A percentile compares a stretch with the other conserved stretches of the same genome.
Conservation (phyloP, 768 basidiomycete genomes). For the Rhodotorula graminis region DNA sequence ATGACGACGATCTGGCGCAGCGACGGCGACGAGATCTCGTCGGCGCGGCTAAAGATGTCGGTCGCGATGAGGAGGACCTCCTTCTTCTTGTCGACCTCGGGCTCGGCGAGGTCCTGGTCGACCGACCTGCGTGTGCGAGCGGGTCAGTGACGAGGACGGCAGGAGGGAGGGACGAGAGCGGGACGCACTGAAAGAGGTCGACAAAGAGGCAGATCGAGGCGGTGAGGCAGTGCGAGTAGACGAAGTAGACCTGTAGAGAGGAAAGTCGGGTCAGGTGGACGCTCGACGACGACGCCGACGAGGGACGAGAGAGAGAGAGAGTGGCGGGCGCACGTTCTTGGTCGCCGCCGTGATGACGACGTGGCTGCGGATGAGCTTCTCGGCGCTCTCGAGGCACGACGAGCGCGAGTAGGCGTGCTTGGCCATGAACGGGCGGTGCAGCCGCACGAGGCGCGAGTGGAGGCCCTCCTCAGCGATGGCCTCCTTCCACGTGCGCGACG, state of each 20-base stretch:
- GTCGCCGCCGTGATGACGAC: background rate
- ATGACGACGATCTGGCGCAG: constrained; percentile 22
- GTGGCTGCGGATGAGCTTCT: constrained; percentile 13
- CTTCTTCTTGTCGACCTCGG: constrained; percentile 24
- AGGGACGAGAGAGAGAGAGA: too few relatives aligned
- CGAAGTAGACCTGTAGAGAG: constrained; percentile 16
- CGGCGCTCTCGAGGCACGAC: constrained; percentile 27
- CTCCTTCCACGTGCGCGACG: background rate
- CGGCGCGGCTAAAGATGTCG: constrained; percentile 21
- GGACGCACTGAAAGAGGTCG: constrained; percentile 29
- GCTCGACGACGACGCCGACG: too few relatives aligned
- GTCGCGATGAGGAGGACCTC: constrained; percentile 14
- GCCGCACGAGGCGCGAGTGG: constrained; percentile 13
- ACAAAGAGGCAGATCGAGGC: constrained; percentile 34
- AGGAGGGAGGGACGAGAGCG: background rate
- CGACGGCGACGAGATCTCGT: constrained; percentile 2
- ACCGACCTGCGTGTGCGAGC: background rate
- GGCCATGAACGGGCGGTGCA: constrained; percentile 35
- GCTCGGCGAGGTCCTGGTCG: constrained; percentile 16
- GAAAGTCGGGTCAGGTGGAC: too few relatives aligned
- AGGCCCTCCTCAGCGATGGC: constrained; percentile 9
- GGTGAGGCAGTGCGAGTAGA: constrained; percentile 19
- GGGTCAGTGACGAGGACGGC: too few relatives aligned
- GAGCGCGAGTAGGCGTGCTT: constrained; percentile 16
- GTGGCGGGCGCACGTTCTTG: background rate